A percentile compares a stretch with the other conserved stretches of the same genome.
Evolutionary conservation across 768 basidiomycete species (phyloP).

Genomic region (Crassisporium funariophilum): DNA sequence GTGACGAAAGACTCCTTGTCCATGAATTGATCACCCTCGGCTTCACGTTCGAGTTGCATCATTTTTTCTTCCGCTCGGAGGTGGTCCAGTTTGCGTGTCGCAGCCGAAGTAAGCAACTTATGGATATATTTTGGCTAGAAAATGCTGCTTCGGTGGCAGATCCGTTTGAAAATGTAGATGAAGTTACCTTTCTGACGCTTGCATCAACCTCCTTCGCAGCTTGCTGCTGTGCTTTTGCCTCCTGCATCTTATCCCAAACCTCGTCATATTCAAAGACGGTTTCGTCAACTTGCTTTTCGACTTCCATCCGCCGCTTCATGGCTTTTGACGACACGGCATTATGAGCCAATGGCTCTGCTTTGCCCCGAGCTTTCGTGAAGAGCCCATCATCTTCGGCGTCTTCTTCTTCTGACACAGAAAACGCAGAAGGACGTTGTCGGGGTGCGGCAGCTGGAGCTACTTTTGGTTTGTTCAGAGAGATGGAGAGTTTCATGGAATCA

Average conservation of each 20-base stretch:
- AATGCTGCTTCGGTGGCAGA: constrained; percentile 2
- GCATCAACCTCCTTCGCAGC: constrained; percentile 75
- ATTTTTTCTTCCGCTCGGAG: constrained; percentile 97
- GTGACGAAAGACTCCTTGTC: constrained; percentile 99
- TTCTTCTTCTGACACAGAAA: constrained; percentile 67
- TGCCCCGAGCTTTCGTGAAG: constrained; percentile 39
- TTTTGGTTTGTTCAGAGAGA: constrained; percentile 75
- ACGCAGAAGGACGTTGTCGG: constrained; percentile 62
- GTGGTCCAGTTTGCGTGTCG: constrained; percentile 86
- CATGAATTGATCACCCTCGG: constrained; percentile 89
- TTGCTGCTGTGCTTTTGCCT: constrained; percentile 74
- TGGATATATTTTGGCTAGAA: constrained; percentile 90
- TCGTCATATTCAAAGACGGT: constrained; percentile 96
- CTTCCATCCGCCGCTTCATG: constrained; percentile 74
- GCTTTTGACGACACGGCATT: constrained; percentile 62
- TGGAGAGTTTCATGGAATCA: constrained; percentile 80
- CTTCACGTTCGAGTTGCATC: constrained; percentile 90
- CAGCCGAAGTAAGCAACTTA: constrained; percentile 74
- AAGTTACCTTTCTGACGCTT: constrained; percentile 73
- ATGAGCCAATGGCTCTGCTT: constrained; percentile 62
- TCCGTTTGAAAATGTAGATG: background rate
- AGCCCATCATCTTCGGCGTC: constrained; percentile 51
- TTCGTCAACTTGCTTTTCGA: constrained; percentile 76
- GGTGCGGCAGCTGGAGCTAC: constrained; percentile 45
- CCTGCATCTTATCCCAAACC: constrained; percentile 95